Evolutionary conservation across 768 basidiomycete species (phyloP), one percentile per base, ranked within the genome.

Genomic region (Scleroderma bovista): DNA sequence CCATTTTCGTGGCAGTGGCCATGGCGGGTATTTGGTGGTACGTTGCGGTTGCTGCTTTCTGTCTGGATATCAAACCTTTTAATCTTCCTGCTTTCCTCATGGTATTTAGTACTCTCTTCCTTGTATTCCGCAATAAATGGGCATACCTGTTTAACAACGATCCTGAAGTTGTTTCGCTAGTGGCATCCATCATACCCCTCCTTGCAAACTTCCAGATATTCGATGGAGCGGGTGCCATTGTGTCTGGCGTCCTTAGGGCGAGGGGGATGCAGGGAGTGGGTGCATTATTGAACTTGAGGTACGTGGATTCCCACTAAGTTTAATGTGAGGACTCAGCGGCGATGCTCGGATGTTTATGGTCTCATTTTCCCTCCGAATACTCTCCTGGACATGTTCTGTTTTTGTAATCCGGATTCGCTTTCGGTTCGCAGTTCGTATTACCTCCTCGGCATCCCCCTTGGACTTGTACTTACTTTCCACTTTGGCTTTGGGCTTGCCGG

Each of bases 191-290:
- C 48, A 62, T 93, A 15, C 88, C 89, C 0, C 71, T 88, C 8
- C 81, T 94, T 5, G 81, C 84, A 8, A 70, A 87, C 23, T 88
- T 84, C 73, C 88, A 96, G 66, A 80, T 95, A 3, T 86, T 93
- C 50, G 95, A 99, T 58, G 90, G 85, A 1, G 72, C 82, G 11
- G 63, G 76, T 2, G 83, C 77, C 0, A 78, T 93, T 6, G 75
- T 81, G 0, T 78, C 75, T 7, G 93, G 93, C 3, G 79, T 96
- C 52, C 74, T 98, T 47, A 77, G 95, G 39, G 86, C 93, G 0
- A 72, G 81, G 34, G 93, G 94, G 19, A 88, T 85, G 65, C 88
- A 88, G 68, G 83, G 20, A n/a, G 16, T n/a, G 19, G 44, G 44
- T 20, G 44, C 44, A 13, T 22, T 45, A 22, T 45, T 45, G 16